These are phyloP conservation scores for Digitaria exilis DNA, from an alignment of 202 grass and related monocot genomes.

Conservation along the genomic window DNA sequence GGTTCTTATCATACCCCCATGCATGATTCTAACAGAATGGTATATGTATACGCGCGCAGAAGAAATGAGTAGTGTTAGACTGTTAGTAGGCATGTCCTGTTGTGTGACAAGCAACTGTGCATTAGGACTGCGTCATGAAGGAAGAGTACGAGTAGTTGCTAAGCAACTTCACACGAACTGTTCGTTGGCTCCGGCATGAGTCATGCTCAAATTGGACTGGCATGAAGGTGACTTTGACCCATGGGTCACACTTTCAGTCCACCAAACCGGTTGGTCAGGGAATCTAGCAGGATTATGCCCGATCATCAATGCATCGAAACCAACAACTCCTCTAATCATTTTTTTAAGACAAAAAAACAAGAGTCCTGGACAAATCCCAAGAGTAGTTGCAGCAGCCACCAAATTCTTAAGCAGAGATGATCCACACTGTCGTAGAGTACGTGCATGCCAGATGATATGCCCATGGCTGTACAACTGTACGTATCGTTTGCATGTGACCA, in stretches of 20 bases:
- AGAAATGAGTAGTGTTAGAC: background rate
- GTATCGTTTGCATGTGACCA: conserved; percentile 19
- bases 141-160: background rate
- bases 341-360: background rate
- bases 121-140: background rate
- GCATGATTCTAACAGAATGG: background rate
- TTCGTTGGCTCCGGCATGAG: background rate
- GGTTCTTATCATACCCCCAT: background rate
- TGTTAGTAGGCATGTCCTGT: background rate
- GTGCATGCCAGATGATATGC: background rate
- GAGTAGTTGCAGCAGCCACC: conserved; percentile 5
- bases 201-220: background rate
- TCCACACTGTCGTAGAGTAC: background rate
- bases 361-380: background rate
- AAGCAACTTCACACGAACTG: conserved; percentile 30
- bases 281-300: conserved; percentile 24
- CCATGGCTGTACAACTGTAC: conserved; percentile 7
- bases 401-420: background rate
- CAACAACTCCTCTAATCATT: background rate
- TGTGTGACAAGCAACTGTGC: background rate
- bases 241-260: background rate
- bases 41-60: background rate
- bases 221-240: conserved; percentile 25
- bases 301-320: conserved; percentile 6
- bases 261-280: conserved; percentile 37